Conservation (phyloP, 805 yeast genomes). For the Ascoidea rubescens region DNA sequence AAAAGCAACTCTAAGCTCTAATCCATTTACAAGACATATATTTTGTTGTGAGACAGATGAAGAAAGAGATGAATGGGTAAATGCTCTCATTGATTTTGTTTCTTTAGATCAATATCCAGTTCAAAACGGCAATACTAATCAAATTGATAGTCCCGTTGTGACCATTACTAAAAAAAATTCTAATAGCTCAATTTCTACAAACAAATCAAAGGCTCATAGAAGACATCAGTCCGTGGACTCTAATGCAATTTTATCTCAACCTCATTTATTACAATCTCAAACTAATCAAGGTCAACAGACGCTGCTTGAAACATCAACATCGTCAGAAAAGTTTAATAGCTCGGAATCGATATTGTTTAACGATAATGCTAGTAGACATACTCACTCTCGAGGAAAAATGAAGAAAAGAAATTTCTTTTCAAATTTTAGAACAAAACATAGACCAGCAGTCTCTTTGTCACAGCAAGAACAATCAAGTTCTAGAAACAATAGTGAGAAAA, state of each 20-base stretch:
- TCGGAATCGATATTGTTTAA: neutral
- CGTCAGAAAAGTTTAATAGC: neutral
- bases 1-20: conserved; percentile 14
- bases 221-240: neutral
- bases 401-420: neutral
- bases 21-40: conserved; percentile 34
- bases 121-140: conserved; percentile 3
- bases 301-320: neutral
- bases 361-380: neutral
- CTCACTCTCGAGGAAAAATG: neutral
- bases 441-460: neutral
- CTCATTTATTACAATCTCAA: neutral
- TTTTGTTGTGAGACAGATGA: conserved; percentile 70
- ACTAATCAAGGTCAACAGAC: no score
- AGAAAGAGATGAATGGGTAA: conserved; percentile 67
- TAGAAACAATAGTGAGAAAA: conserved; percentile 2
- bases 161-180: neutral
- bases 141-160: neutral
- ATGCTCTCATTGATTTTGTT: conserved; percentile 23
- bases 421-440: neutral
- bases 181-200: neutral
- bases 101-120: conserved; percentile 1
- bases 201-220: neutral
- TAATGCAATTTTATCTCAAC: neutral
- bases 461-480: neutral